A percentile compares a stretch with the other conserved stretches of the same genome.
Evolutionary conservation across 805 yeast genomes (phyloP).

Genomic region (Soucietia sequanensis): DNA sequence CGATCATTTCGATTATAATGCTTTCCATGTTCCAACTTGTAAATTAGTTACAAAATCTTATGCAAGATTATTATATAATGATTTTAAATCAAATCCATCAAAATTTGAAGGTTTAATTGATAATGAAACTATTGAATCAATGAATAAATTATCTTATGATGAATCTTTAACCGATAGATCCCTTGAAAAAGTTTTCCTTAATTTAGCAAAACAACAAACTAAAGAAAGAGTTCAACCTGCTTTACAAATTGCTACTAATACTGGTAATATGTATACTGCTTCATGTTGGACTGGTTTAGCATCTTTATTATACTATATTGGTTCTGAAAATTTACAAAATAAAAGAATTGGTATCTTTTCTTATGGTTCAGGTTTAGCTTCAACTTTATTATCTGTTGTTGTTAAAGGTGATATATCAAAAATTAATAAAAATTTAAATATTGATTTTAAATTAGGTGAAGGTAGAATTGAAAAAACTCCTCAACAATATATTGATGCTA

Average conservation of each 20-base stretch:
- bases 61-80: constrained; percentile 89
- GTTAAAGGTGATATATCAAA: constrained; percentile 78
- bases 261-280: constrained; percentile 98
- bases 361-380: constrained; percentile 97
- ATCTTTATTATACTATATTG: constrained; percentile 75
- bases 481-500: constrained; percentile 74
- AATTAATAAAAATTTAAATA: constrained; percentile 62
- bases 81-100: constrained; percentile 70
- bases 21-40: constrained; percentile 98
- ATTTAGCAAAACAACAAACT: constrained; percentile 66
- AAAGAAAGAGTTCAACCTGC: constrained; percentile 76
- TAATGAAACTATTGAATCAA: constrained; percentile 50
- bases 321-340: constrained; percentile 68
- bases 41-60: constrained; percentile 90
- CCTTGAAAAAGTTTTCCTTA: constrained; percentile 82
- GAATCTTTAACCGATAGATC: constrained; percentile 74
- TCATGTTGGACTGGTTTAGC: constrained; percentile 85
- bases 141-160: constrained; percentile 65
- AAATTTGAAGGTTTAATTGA: constrained; percentile 45
- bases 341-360: constrained; percentile 93
- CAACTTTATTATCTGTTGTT: constrained; percentile 77
- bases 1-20: constrained; percentile 82
- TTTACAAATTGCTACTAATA: constrained; percentile 85
- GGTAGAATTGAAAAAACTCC: constrained; percentile 71
- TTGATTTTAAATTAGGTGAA: constrained; percentile 62